Base-by-base conservation (phyloP, 202 grass and related monocot genomes). In the Carex arenaria region DNA sequence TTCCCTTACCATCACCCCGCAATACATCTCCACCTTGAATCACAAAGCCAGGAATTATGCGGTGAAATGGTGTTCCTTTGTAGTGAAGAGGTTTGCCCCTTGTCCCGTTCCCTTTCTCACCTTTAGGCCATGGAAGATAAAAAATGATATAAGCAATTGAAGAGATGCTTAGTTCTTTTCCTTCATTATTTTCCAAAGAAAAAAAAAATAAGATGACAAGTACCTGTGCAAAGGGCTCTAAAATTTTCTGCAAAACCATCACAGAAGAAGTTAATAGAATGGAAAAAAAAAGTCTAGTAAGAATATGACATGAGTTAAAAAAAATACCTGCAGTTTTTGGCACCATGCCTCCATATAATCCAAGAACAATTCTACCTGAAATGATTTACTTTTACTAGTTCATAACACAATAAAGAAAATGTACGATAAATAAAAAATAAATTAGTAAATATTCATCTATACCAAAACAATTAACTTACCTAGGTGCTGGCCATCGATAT, bases 201-300 rank as follows among this genome's bases (percentile, higher is more conserved):
- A 34, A 34, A 34, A 82, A 62, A 10, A 22, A 15, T 31, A 60
- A 80, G 57, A 76, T 62, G 61, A 78, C 61, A 0, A 86, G 56
- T 92, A 98, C 95, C 95, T 89, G 93, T 98, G 84, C 93, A 98
- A 54, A 98, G 95, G 75, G 89, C 86, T 85, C 95, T 93, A 68
- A 98, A 98, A 73, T 98, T 98, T 89, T 93, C 95, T 98, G 92
- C 84, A 90, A 55, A 74, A 84, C 30, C 52, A 11, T 52, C 34
- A 77, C 34, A 23, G 30, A 77, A 57, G 28, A 77, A 93, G 75
- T 51, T 19, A 60, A 7, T 18, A 82, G 13, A 80, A 72, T 61
- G 7, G 15, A 40, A 40, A 40, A 34, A 64, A 72, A 73, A 64
- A 2, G 12, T 49, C 12, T 55, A 56, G 32, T 23, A 77, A 77